A percentile compares a stretch with the other conserved stretches of the same genome.
These are phyloP conservation scores for Serendipita sp. DNA, from an alignment of 768 basidiomycete genomes.

Conservation along the genomic window DNA sequence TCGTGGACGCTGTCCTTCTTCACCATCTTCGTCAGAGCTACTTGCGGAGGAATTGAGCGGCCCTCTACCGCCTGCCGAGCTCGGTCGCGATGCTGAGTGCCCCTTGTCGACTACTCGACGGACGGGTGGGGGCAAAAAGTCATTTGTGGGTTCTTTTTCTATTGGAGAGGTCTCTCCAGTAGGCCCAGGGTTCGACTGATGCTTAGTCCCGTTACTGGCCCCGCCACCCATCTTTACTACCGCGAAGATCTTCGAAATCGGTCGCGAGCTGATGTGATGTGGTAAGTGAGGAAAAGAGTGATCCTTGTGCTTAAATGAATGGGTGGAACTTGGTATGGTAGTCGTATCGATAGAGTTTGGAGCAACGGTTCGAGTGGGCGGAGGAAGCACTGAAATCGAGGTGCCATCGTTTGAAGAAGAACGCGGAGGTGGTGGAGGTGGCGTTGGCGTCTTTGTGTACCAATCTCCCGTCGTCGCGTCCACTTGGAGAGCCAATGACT, in stretches of 20 bases:
- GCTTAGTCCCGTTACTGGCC: background rate
- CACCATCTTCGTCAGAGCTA: background rate
- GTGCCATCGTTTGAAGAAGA: background rate
- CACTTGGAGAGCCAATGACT: background rate
- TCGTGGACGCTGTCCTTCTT: background rate
- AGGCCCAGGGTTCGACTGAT: background rate
- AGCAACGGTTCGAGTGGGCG: background rate
- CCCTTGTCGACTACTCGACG: background rate
- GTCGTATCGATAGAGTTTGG: background rate
- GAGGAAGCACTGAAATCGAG: background rate
- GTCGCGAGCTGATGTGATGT: background rate
- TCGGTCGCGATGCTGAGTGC: background rate
- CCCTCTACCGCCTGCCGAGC: background rate
- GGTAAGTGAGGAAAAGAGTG: background rate
- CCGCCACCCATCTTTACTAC: background rate
- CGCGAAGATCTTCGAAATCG: background rate
- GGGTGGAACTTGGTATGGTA: background rate
- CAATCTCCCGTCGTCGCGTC: too few relatives aligned
- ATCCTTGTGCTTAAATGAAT: background rate
- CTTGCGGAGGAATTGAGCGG: background rate
- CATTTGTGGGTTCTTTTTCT: background rate
- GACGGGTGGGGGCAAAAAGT: background rate
- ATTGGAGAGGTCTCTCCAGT: background rate
- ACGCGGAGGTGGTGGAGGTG: background rate
- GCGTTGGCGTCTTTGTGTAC: background rate